Conservation (phyloP, 129 eudicot species). For the Dittrichia graveolens region DNA sequence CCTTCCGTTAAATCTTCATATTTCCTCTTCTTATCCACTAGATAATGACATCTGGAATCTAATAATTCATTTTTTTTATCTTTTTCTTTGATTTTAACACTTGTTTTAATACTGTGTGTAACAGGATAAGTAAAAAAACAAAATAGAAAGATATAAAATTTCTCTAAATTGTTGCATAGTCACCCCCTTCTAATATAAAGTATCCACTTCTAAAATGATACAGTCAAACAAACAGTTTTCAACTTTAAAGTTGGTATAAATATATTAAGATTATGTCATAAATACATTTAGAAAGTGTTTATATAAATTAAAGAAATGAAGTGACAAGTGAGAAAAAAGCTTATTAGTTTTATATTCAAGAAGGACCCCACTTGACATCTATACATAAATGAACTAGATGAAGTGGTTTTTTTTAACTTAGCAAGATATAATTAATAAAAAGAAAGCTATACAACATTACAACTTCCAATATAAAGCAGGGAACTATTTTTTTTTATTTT, state of each 20-base stretch:
- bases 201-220: conserved; percentile 11
- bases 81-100: too few relatives aligned
- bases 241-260: conserved; percentile 15
- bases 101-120: too few relatives aligned
- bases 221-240: conserved; percentile 30
- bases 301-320: neutral
- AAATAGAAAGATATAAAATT: too few relatives aligned
- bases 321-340: neutral
- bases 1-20: too few relatives aligned
- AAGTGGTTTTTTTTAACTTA: conserved; percentile 28
- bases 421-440: neutral
- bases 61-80: too few relatives aligned
- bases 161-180: too few relatives aligned
- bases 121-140: too few relatives aligned
- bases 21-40: too few relatives aligned
- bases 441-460: too few relatives aligned
- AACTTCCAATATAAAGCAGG: too few relatives aligned
- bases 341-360: conserved; percentile 8
- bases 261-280: neutral
- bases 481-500: too few relatives aligned
- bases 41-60: too few relatives aligned
- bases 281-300: neutral
- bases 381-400: conserved; percentile 9
- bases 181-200: neutral
- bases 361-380: conserved; percentile 17